Percentiles rank a stretch among this genome's conserved stretches.
These are phyloP conservation scores for Russula ochroleuca DNA, from an alignment of 768 basidiomycete genomes.

Conservation along the genomic window DNA sequence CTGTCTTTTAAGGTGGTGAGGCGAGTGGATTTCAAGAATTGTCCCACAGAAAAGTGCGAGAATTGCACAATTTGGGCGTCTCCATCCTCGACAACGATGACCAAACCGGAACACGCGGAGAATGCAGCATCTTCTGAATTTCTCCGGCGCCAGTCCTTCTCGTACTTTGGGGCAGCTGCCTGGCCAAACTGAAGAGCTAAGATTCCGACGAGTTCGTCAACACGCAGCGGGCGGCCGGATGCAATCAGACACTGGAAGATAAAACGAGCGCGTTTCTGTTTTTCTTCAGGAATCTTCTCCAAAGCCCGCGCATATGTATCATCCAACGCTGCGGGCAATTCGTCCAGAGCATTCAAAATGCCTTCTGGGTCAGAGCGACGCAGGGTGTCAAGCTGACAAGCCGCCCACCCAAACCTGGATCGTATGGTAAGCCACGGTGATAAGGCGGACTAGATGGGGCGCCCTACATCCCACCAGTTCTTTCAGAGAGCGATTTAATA, in stretches of 20 bases:
- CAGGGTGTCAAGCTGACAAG: background rate
- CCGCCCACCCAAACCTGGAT: background rate
- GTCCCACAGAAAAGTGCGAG: background rate
- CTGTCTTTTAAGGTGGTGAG: background rate
- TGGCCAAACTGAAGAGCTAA: background rate
- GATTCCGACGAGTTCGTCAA: background rate
- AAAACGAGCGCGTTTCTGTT: background rate
- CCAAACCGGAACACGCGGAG: background rate
- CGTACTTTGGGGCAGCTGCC: background rate
- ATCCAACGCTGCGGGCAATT: background rate
- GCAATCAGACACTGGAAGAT: background rate
- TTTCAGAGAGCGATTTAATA: background rate
- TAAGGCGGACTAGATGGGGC: too few species aligned
- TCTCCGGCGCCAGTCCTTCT: background rate
- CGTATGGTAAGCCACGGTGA: background rate
- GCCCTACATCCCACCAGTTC: background rate
- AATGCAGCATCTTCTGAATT: background rate
- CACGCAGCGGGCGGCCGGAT: background rate
- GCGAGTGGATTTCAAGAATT: background rate
- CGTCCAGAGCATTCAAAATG: background rate
- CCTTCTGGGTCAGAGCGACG: background rate
- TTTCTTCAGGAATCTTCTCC: background rate
- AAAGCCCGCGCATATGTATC: background rate
- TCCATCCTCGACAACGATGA: background rate
- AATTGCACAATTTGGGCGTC: background rate